Evolutionary conservation across 768 basidiomycete species (phyloP).

Genomic region (Pisolithus albus): DNA sequence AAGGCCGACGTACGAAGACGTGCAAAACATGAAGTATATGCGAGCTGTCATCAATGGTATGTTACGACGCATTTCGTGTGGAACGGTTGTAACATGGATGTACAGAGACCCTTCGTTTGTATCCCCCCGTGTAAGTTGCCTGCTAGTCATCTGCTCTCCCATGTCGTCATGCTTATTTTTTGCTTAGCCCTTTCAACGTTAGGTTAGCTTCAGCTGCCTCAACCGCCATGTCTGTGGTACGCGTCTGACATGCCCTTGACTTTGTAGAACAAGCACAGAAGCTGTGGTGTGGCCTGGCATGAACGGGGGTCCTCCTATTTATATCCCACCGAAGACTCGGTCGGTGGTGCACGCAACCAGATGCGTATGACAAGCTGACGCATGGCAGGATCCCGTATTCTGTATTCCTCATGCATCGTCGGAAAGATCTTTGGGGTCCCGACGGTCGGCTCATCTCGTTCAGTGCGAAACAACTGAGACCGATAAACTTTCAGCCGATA

Average conservation of each 20-base stretch:
- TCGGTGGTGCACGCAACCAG: constrained; percentile 2
- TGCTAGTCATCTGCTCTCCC: neutral
- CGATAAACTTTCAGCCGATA: constrained; percentile 12
- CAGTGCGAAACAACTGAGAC: neutral
- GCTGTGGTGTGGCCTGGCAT: constrained; percentile 18
- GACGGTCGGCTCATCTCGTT: constrained; percentile 21
- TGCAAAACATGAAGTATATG: constrained; percentile 35
- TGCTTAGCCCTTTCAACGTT: constrained; percentile 15
- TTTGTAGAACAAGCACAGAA: constrained; percentile 17
- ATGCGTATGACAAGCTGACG: neutral
- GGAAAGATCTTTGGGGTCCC: constrained; percentile 34
- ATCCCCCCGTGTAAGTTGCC: constrained; percentile 22
- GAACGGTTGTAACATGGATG: neutral
- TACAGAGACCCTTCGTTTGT: constrained; percentile 28
- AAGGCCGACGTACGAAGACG: constrained; percentile 25
- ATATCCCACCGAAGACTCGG: constrained; percentile 27
- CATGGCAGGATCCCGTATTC: constrained; percentile 8
- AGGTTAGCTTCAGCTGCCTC: constrained; percentile 5
- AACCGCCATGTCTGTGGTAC: too few relatives aligned
- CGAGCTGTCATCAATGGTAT: constrained; percentile 33
- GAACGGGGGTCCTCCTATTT: constrained; percentile 22
- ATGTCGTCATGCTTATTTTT: neutral
- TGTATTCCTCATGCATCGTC: constrained; percentile 32
- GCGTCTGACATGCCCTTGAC: neutral
- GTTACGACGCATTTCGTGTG: neutral